Percentiles rank a stretch among this genome's conserved stretches.
Evolutionary conservation across 495 filamentous ascomycete genomes (phyloP).

Genomic region (Penicillium steckii): DNA sequence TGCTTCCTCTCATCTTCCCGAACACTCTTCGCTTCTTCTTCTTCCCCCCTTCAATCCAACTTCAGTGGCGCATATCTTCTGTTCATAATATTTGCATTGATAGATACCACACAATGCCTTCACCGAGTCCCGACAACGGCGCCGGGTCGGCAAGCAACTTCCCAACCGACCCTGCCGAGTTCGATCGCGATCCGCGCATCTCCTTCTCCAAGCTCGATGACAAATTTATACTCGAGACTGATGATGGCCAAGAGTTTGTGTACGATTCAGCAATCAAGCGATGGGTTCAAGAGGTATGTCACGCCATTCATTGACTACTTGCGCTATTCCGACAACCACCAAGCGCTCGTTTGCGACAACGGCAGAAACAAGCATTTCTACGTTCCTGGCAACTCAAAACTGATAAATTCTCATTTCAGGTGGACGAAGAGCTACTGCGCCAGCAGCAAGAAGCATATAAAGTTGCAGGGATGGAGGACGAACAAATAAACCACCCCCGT

Average conservation of each 20-base stretch:
- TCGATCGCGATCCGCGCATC: slow-evolving; percentile 79
- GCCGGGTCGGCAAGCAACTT: slow-evolving; percentile 43
- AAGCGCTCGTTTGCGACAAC: neutral
- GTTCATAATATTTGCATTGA: neutral
- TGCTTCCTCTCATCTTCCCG: too few relatives aligned
- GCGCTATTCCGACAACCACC: neutral
- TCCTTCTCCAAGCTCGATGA: slow-evolving; percentile 78
- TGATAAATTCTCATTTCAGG: slow-evolving; percentile 37
- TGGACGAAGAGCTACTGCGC: slow-evolving; percentile 76
- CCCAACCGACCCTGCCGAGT: slow-evolving; percentile 69
- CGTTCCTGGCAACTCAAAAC: neutral
- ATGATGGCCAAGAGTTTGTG: slow-evolving; percentile 82
- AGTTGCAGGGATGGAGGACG: slow-evolving; percentile 64
- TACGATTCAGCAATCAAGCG: slow-evolving; percentile 69
- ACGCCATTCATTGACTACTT: slow-evolving; percentile 5
- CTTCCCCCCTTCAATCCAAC: too few relatives aligned
- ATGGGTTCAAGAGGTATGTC: slow-evolving; percentile 73
- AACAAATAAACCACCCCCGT: slow-evolving; percentile 50
- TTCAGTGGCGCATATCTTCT: neutral
- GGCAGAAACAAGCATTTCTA: neutral
- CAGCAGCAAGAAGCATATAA: slow-evolving; percentile 77
- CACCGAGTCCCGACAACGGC: slow-evolving; percentile 21
- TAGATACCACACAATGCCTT: slow-evolving; percentile 15
- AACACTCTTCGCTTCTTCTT: neutral
- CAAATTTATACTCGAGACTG: slow-evolving; percentile 81